These are phyloP conservation scores for Persicaria tinctoria DNA, from an alignment of 148 eudicot genomes.

Conservation along the genomic window DNA sequence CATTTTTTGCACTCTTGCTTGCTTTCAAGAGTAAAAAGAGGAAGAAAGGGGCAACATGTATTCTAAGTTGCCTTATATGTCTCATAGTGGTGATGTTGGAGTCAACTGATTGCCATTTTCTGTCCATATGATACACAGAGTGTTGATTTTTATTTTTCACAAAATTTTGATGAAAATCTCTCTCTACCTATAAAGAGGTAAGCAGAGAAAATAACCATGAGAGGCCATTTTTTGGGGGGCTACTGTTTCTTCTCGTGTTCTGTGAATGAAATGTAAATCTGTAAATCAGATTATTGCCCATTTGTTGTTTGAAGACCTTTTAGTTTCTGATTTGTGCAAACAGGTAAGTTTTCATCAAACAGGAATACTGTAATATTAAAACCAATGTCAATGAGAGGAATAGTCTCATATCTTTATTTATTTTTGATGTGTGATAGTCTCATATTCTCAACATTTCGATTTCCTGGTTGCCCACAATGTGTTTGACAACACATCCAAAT, in stretches of 20 bases:
- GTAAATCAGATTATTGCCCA: background rate
- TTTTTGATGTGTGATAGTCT: too few relatives aligned
- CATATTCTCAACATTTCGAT: too few relatives aligned
- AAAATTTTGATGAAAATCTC: conserved; percentile 11
- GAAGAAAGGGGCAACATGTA: conserved; percentile 7
- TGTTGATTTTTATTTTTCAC: background rate
- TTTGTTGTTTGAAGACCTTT: background rate
- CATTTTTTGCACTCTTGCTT: conserved; percentile 8
- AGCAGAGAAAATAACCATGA: conserved; percentile 10
- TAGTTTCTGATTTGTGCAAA: background rate
- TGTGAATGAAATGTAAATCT: conserved; percentile 7
- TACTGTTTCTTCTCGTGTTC: background rate
- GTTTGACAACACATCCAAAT: too few relatives aligned
- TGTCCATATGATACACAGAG: conserved; percentile 9
- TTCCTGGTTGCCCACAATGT: too few relatives aligned
- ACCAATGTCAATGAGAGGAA: too few relatives aligned
- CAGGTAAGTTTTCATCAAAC: background rate
- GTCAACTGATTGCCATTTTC: background rate
- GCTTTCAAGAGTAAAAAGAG: conserved; percentile 2
- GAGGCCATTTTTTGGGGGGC: background rate
- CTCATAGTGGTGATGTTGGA: background rate
- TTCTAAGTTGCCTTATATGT: conserved; percentile 2
- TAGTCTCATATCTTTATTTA: too few relatives aligned
- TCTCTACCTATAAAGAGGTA: conserved; percentile 4
- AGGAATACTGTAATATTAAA: background rate